Evolutionary conservation across 139 green algal species (phyloP).

Genomic region (Micractinium sp.): DNA sequence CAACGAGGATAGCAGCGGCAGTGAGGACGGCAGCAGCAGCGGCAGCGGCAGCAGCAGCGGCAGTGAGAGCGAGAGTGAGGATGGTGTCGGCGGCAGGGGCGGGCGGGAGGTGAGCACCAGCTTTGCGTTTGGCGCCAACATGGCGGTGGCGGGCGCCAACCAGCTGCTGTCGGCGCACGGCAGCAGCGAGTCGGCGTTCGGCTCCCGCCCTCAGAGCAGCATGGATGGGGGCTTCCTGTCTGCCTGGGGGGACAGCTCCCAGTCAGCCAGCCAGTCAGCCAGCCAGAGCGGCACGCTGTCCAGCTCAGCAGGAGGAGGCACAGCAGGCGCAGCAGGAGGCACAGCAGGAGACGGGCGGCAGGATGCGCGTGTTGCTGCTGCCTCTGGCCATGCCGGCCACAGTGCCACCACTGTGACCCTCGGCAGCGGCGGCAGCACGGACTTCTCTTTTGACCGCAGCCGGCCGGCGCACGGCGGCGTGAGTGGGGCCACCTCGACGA

Average conservation of each 20-base stretch:
- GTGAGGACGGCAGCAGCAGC: background rate
- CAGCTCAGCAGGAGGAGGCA: background rate
- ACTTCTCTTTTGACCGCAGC: conserved; percentile 37
- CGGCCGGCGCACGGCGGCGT: background rate
- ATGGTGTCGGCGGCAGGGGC: background rate
- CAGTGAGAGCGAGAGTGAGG: background rate
- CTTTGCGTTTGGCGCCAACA: conserved; percentile 20
- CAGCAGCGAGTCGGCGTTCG: background rate
- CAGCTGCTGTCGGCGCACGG: background rate
- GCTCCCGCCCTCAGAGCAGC: conserved; percentile 7
- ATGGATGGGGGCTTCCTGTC: background rate
- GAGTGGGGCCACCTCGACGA: background rate
- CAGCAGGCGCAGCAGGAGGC: background rate
- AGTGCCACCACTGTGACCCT: background rate
- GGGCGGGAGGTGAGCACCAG: background rate
- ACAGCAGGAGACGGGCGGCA: background rate
- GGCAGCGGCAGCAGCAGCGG: background rate
- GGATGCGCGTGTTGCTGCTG: background rate
- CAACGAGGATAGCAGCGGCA: background rate
- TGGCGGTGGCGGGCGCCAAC: conserved; percentile 26
- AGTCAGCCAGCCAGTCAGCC: conserved; percentile 13
- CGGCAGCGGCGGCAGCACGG: background rate
- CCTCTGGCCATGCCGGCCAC: background rate
- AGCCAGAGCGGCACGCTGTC: background rate
- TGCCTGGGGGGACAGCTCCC: background rate